phyloP scores from a whole-genome alignment of 163 green algal species.

The Volvox carteri region DNA sequence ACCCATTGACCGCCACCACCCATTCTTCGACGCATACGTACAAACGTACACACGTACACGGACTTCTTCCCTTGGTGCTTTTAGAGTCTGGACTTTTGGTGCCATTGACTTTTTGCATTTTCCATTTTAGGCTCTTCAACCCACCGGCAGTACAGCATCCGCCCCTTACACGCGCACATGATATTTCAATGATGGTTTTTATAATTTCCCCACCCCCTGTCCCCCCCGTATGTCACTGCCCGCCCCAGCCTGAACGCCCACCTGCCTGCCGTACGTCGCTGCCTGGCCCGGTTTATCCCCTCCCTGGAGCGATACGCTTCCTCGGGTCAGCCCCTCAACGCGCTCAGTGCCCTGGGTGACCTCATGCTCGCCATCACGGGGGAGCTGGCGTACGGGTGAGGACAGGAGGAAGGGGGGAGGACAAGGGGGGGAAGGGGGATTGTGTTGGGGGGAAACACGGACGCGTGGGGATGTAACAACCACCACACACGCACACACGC shows the following conservation, averaged over 20 bases:
- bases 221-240: background rate
- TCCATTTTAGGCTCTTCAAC: background rate
- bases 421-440: no score
- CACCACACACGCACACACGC: no score
- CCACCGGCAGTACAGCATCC: background rate
- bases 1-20: no score
- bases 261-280: slow-evolving; percentile 15
- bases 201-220: background rate
- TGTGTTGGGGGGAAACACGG: no score
- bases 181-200: background rate
- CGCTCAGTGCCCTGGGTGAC: background rate
- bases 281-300: slow-evolving; percentile 15
- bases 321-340: slow-evolving; percentile 1
- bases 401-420: background rate
- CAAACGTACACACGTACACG: no score
- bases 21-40: no score
- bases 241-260: slow-evolving; percentile 17
- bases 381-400: slow-evolving; percentile 47
- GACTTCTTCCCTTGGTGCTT: no score
- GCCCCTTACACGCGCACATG: no score
- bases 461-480: no score
- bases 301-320: slow-evolving; percentile 24
- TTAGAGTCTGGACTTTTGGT: no score
- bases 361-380: slow-evolving; percentile 21
- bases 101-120: background rate